A percentile compares a stretch with the other conserved stretches of the same genome.
Conservation (phyloP, 2,329 filamentous ascomycete genomes). For the Claviceps maximensis region DNA sequence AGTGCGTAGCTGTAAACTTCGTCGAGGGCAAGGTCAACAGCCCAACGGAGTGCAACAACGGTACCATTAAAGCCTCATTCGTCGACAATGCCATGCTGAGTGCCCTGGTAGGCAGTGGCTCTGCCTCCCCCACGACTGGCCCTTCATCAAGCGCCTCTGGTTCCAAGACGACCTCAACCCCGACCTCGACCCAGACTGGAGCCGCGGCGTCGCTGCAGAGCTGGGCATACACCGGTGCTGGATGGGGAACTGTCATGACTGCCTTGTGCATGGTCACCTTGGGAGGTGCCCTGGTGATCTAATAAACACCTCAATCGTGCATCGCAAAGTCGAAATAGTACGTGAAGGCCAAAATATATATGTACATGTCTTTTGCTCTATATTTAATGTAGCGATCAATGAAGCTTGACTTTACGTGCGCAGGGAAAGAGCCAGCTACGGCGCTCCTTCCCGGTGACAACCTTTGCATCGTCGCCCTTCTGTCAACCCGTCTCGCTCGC, state of each 20-base stretch:
- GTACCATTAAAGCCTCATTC: slow-evolving; percentile 18
- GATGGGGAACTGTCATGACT: slow-evolving; percentile 12
- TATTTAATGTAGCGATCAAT: not conserved
- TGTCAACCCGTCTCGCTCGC: too few species aligned
- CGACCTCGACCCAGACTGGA: slow-evolving; percentile 10
- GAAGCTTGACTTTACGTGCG: not conserved
- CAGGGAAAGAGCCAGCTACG: not conserved
- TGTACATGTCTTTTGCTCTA: not conserved
- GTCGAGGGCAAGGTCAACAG: slow-evolving; percentile 26
- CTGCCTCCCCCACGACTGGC: slow-evolving; percentile 1
- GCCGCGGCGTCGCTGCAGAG: slow-evolving; percentile 14
- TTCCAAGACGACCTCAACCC: slow-evolving; percentile 10
- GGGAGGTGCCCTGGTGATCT: slow-evolving; percentile 18
- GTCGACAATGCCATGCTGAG: slow-evolving; percentile 20
- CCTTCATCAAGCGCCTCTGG: slow-evolving; percentile 2
- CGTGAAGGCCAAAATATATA: not conserved
- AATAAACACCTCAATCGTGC: not conserved
- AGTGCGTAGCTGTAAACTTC: slow-evolving; percentile 45
- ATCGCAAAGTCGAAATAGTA: not conserved
- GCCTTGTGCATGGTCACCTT: slow-evolving; percentile 16
- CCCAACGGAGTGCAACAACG: slow-evolving; percentile 23
- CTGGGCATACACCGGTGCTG: slow-evolving; percentile 6
- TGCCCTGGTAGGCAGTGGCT: slow-evolving; percentile 17
- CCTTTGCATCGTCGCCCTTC: not conserved
- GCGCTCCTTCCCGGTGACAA: not conserved